phyloP scores from a whole-genome alignment of 257 asterid species.

The Solanum sejunctum region DNA sequence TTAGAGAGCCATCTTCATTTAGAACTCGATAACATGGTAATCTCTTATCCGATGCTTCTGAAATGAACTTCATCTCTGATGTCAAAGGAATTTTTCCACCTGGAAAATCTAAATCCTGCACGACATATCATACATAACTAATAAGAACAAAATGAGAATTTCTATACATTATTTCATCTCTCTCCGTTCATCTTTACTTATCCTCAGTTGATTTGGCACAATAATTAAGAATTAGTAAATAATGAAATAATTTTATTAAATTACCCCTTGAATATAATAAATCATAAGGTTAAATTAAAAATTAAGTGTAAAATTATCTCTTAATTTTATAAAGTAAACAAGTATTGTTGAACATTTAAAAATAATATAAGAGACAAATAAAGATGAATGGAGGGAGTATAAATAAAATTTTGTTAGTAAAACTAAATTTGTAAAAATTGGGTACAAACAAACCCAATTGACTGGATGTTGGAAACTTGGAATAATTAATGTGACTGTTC shows the following conservation, averaged over 20 bases:
- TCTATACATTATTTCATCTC: not conserved
- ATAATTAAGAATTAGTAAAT: no score
- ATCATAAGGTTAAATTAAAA: no score
- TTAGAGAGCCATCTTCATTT: slow-evolving; percentile 51
- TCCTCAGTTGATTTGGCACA: no score
- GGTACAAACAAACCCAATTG: no score
- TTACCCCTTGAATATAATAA: no score
- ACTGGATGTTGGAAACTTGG: no score
- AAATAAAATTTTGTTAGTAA: not conserved
- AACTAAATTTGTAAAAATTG: not conserved
- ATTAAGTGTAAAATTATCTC: no score
- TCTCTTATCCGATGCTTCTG: slow-evolving; percentile 50
- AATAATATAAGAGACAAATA: no score
- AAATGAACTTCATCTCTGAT: slow-evolving; percentile 43
- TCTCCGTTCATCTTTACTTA: no score
- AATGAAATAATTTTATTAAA: no score
- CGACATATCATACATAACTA: not conserved
- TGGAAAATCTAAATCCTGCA: slow-evolving; percentile 64
- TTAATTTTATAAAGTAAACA: no score
- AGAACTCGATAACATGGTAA: slow-evolving; percentile 82
- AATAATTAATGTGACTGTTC: not conserved
- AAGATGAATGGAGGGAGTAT: not conserved
- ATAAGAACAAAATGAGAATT: not conserved
- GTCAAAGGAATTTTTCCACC: slow-evolving; percentile 74
- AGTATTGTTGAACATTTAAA: no score